Conservation (phyloP, 73 alveolate species). For the Stentor coeruleus region DNA sequence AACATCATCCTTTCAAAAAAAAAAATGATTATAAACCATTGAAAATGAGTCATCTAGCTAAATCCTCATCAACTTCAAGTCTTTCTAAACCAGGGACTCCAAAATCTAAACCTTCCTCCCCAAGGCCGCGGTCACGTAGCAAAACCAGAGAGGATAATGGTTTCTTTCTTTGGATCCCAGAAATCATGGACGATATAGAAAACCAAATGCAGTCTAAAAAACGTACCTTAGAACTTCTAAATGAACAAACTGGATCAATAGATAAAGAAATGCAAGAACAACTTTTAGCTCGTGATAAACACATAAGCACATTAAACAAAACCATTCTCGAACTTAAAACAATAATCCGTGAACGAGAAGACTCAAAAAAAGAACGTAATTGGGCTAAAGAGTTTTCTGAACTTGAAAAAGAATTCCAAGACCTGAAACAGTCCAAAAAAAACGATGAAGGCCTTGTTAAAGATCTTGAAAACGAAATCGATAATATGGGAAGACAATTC, state of each 20-base stretch:
- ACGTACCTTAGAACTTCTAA: conserved; percentile 10
- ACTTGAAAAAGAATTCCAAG: neutral
- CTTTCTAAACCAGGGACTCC: neutral
- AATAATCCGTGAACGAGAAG: neutral
- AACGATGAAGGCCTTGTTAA: neutral
- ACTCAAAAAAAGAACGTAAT: neutral
- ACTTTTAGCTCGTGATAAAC: conserved; percentile 9
- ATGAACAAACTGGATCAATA: neutral
- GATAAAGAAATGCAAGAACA: conserved; percentile 5
- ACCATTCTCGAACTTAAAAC: conserved; percentile 7
- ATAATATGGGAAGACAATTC: neutral
- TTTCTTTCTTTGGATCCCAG: conserved; percentile 11
- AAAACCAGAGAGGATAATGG: neutral
- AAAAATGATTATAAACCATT: too few relatives aligned
- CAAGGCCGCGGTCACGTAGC: neutral
- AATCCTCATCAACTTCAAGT: neutral
- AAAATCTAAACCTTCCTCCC: neutral
- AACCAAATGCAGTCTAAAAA: neutral
- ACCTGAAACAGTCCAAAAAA: neutral
- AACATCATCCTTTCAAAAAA: too few relatives aligned
- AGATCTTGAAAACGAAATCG: neutral
- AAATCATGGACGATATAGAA: neutral
- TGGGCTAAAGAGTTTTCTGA: neutral
- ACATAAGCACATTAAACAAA: conserved; percentile 7
- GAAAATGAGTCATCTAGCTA: too few relatives aligned